A percentile compares a stretch with the other conserved stretches of the same genome.
Conservation (phyloP, 1,139 yeast species). For the Magnusiomyces paraingens region DNA sequence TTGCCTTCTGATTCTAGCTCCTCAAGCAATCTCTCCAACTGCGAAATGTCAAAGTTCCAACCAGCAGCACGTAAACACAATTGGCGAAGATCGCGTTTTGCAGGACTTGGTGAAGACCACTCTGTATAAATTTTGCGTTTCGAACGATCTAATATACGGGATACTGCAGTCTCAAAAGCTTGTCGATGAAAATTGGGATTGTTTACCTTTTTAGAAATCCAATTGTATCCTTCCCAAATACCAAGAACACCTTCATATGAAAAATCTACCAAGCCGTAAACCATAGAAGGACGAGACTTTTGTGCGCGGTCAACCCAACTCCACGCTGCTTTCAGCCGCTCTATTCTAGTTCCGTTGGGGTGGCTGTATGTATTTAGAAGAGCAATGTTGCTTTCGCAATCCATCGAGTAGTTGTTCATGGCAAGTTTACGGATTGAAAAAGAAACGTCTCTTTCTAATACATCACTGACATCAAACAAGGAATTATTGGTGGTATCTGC, state of each 20-base stretch:
- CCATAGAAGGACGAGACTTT: conserved; percentile 60
- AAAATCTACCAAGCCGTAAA: conserved; percentile 61
- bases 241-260: conserved; percentile 87
- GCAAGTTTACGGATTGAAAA: conserved; percentile 62
- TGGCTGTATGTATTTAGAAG: conserved; percentile 43
- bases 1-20: conserved; percentile 53
- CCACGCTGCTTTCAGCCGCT: conserved; percentile 76
- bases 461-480: conserved; percentile 2
- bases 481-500: background rate
- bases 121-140: conserved; percentile 14
- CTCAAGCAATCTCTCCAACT: conserved; percentile 63
- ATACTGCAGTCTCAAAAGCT: conserved; percentile 23
- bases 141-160: conserved; percentile 18
- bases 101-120: conserved; percentile 24
- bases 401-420: conserved; percentile 62
- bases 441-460: conserved; percentile 32
- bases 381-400: conserved; percentile 57
- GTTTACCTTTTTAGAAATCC: conserved; percentile 49
- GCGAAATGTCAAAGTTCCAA: conserved; percentile 78
- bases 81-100: conserved; percentile 48
- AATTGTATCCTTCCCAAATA: conserved; percentile 78
- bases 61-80: conserved; percentile 83
- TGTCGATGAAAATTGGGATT: conserved; percentile 20
- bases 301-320: conserved; percentile 76
- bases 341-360: conserved; percentile 21